Evolutionary conservation across 805 yeast species (phyloP).

Genomic region (Blastobotrys parvus): DNA sequence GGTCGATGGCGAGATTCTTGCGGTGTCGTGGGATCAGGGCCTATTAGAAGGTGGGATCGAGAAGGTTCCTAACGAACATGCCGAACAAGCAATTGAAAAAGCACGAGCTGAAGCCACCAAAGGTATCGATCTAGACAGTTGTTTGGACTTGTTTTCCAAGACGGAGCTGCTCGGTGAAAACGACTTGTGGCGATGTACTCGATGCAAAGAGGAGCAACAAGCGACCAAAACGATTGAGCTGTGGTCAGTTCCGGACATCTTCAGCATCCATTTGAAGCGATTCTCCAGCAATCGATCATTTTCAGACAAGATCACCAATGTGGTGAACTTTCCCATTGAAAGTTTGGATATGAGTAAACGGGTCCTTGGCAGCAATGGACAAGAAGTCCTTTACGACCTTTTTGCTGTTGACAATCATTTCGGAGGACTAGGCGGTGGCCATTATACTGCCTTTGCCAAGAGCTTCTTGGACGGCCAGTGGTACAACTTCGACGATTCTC

Average conservation of each 20-base stretch:
- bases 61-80: slow-evolving; percentile 9
- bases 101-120: slow-evolving; percentile 25
- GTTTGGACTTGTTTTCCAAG: slow-evolving; percentile 63
- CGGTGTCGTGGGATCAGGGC: no score
- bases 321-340: slow-evolving; percentile 80
- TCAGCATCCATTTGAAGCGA: slow-evolving; percentile 83
- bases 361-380: slow-evolving; percentile 32
- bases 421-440: slow-evolving; percentile 97
- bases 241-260: slow-evolving; percentile 90
- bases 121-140: slow-evolving; percentile 55
- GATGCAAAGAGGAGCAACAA: slow-evolving; percentile 78
- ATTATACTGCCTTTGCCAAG: slow-evolving; percentile 84
- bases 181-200: slow-evolving; percentile 91
- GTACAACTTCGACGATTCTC: slow-evolving; percentile 86
- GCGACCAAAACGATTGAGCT: slow-evolving; percentile 86
- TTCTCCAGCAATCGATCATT: slow-evolving; percentile 78
- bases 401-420: slow-evolving; percentile 92
- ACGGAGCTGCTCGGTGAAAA: slow-evolving; percentile 82
- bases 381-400: slow-evolving; percentile 58
- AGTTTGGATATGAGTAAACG: slow-evolving; percentile 66
- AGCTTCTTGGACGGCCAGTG: slow-evolving; percentile 69
- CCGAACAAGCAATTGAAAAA: slow-evolving; percentile 10
- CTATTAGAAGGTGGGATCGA: no score
- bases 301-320: slow-evolving; percentile 80
- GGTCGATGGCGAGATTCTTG: no score